These are phyloP conservation scores for Fusarium dlaminii DNA, from an alignment of 2,329 filamentous ascomycete species.

Conservation along the genomic window DNA sequence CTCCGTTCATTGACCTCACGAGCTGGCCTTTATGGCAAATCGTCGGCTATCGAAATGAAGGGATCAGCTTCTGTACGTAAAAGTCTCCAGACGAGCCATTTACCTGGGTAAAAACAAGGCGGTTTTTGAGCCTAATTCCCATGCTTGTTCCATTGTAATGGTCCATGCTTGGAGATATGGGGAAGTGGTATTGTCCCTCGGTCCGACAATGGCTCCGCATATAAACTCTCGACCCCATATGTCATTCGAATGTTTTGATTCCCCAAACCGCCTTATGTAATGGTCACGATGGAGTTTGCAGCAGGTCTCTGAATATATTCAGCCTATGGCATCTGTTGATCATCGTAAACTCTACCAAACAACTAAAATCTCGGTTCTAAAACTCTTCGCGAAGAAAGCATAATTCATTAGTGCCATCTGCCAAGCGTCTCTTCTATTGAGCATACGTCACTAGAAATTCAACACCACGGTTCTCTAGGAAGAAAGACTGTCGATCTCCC, in stretches of 20 bases:
- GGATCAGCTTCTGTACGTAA: background rate
- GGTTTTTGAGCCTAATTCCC: background rate
- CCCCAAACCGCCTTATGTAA: background rate
- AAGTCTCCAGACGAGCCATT: background rate
- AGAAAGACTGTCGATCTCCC: constrained; percentile 28
- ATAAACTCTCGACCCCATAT: background rate
- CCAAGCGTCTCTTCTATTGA: constrained; percentile 19
- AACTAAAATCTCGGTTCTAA: background rate
- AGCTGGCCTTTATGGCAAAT: background rate
- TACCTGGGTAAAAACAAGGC: background rate
- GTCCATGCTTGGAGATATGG: background rate
- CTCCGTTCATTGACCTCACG: background rate
- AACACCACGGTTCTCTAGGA: constrained; percentile 15
- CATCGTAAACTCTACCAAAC: background rate
- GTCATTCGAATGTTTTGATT: constrained; percentile 11
- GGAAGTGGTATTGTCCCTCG: background rate
- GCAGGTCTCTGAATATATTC: background rate
- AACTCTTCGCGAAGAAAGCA: background rate
- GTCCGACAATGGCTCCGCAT: constrained; percentile 13
- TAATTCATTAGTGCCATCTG: constrained; percentile 10
- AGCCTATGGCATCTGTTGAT: background rate
- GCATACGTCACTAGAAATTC: constrained; percentile 26
- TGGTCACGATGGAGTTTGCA: background rate
- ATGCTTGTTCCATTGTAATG: background rate
- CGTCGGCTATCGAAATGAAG: too few relatives aligned